phyloP scores from a whole-genome alignment of 1,139 yeast species.

The Saccharomyces hybrid region DNA sequence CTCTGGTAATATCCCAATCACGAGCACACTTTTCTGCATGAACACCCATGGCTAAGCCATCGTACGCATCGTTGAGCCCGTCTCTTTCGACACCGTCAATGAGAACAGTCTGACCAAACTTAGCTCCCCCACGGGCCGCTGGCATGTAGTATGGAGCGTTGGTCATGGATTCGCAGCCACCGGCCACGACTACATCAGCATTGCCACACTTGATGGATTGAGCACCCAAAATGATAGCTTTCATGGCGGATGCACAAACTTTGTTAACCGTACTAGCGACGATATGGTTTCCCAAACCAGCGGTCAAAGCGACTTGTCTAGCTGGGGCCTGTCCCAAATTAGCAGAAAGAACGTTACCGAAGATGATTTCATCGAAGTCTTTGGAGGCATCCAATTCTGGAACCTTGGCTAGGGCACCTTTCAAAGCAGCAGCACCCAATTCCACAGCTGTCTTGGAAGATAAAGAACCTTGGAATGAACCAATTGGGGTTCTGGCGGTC shows the following conservation, averaged over 20 bases:
- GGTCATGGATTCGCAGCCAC: slow-evolving; percentile 97
- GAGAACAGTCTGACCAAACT: slow-evolving; percentile 72
- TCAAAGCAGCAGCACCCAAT: slow-evolving; percentile 87
- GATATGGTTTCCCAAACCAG: slow-evolving; percentile 72
- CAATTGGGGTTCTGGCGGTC: slow-evolving; percentile 90
- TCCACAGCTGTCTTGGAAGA: slow-evolving; percentile 71
- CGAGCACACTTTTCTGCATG: slow-evolving; percentile 94
- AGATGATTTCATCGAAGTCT: slow-evolving; percentile 80
- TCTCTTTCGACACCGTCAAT: slow-evolving; percentile 89
- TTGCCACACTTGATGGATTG: slow-evolving; percentile 83
- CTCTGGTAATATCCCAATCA: slow-evolving; percentile 57
- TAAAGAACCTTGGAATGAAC: slow-evolving; percentile 82
- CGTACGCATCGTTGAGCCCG: slow-evolving; percentile 88
- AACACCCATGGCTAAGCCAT: slow-evolving; percentile 83
- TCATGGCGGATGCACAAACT: slow-evolving; percentile 96
- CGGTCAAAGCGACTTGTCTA: slow-evolving; percentile 88
- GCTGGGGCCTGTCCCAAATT: slow-evolving; percentile 97
- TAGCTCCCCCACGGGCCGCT: slow-evolving; percentile 75
- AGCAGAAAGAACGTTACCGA: slow-evolving; percentile 91
- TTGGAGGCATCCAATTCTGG: slow-evolving; percentile 66
- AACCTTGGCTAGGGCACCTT: slow-evolving; percentile 75
- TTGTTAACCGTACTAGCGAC: slow-evolving; percentile 90
- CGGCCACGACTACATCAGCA: slow-evolving; percentile 90
- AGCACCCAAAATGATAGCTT: slow-evolving; percentile 83
- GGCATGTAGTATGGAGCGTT: slow-evolving; percentile 93